Evolutionary conservation across 345 rosid genomes (phyloP).

Genomic region (Xanthoceras sorbifolium): DNA sequence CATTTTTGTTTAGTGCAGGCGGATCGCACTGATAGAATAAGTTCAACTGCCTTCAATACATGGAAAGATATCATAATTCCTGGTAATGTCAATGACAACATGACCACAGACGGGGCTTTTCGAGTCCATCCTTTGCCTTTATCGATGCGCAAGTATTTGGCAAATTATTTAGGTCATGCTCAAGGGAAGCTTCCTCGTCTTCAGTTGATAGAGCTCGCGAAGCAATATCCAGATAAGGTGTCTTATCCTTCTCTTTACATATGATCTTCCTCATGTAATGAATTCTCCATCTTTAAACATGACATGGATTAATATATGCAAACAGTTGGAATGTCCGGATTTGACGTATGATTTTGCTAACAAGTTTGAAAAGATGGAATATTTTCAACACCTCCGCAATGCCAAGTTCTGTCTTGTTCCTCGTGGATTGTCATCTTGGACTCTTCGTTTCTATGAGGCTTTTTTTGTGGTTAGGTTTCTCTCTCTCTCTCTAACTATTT

Average conservation of each 20-base stretch:
- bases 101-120: constrained; percentile 55
- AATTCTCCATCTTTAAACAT: too few species aligned
- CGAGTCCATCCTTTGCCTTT: constrained; percentile 77
- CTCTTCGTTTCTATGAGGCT: constrained; percentile 92
- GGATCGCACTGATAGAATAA: constrained; percentile 92
- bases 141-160: constrained; percentile 70
- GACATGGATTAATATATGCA: neutral
- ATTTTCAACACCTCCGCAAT: constrained; percentile 83
- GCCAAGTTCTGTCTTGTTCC: constrained; percentile 98
- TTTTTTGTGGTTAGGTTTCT: constrained; percentile 73
- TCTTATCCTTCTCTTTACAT: neutral
- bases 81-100: constrained; percentile 87
- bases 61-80: constrained; percentile 34
- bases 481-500: neutral
- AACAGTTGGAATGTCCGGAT: constrained; percentile 95
- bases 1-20: constrained; percentile 65
- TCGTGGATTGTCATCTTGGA: constrained; percentile 98
- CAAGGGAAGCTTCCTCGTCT: constrained; percentile 87
- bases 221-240: constrained; percentile 85
- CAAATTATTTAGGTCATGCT: constrained; percentile 91
- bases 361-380: constrained; percentile 74
- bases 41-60: constrained; percentile 80
- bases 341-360: constrained; percentile 82
- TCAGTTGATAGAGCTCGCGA: constrained; percentile 75
- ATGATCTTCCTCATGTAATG: too few species aligned